phyloP scores from a whole-genome alignment of 768 basidiomycete species.

The Mycena maculata region DNA sequence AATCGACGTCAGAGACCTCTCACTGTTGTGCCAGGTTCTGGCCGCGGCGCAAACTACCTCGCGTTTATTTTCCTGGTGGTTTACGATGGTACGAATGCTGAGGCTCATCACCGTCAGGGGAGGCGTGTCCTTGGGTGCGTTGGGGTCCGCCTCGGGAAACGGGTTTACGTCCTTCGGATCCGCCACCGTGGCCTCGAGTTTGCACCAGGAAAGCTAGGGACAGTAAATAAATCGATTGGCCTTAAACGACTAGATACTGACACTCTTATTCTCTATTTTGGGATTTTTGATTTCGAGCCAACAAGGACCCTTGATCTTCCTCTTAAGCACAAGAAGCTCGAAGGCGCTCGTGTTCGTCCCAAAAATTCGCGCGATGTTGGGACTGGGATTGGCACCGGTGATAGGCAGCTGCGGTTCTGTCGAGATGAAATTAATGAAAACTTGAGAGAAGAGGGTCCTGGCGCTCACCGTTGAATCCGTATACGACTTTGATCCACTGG shows the following conservation, averaged over 20 bases:
- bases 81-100: constrained; percentile 89
- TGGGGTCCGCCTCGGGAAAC: constrained; percentile 75
- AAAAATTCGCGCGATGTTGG: constrained; percentile 88
- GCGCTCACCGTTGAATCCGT: constrained; percentile 83
- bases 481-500: constrained; percentile 94
- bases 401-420: constrained; percentile 80
- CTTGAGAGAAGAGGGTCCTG: background rate
- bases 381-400: constrained; percentile 69
- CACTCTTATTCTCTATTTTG: constrained; percentile 80
- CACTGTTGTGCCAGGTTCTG: constrained; percentile 82
- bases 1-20: constrained; percentile 31
- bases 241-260: constrained; percentile 49
- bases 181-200: constrained; percentile 84
- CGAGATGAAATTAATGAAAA: constrained; percentile 11
- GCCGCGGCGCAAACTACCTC: constrained; percentile 90
- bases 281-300: constrained; percentile 91
- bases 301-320: constrained; percentile 99
- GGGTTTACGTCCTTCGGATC: constrained; percentile 93
- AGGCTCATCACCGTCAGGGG: constrained; percentile 93
- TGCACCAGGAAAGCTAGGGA: constrained; percentile 93
- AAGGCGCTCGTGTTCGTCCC: constrained; percentile 95
- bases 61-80: constrained; percentile 93
- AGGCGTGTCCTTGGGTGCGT: constrained; percentile 83
- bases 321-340: constrained; percentile 91
- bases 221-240: constrained; percentile 4